Evolutionary conservation across 2,329 filamentous ascomycete genomes (phyloP).

Genomic region (Cordyceps pruinosa): DNA sequence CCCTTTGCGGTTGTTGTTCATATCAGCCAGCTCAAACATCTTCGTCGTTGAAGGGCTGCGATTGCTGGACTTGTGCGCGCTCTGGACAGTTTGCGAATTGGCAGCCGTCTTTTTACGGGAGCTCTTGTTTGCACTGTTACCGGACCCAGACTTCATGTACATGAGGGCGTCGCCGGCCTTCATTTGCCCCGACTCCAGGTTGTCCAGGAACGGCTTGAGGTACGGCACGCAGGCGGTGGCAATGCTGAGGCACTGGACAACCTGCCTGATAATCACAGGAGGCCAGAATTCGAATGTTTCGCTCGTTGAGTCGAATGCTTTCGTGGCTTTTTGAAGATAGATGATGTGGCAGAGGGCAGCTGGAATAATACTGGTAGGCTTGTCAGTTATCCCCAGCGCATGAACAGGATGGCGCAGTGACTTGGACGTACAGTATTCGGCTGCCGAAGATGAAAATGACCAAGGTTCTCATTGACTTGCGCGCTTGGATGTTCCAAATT

Average conservation of each 20-base stretch:
- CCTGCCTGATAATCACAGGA: neutral
- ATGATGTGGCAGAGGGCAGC: constrained; percentile 5
- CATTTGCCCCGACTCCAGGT: constrained; percentile 7
- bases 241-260: constrained; percentile 5
- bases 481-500: constrained; percentile 3
- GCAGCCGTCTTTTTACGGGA: neutral
- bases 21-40: neutral
- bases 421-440: neutral
- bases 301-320: neutral
- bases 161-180: neutral
- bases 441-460: constrained; percentile 7
- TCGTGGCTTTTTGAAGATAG: neutral
- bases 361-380: neutral
- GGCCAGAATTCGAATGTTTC: constrained; percentile 4
- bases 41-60: neutral
- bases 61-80: neutral
- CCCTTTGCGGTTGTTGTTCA: neutral
- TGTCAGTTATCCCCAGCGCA: neutral
- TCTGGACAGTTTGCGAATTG: neutral
- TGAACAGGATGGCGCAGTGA: too few species aligned
- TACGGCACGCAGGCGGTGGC: constrained; percentile 3
- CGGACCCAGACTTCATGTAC: constrained; percentile 1
- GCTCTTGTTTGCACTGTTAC: constrained; percentile 3
- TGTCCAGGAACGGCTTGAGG: constrained; percentile 10
- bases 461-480: neutral